Evolutionary conservation across 2,329 filamentous ascomycete species (phyloP), one percentile per base, ranked within the genome.

Genomic region (Cyphellophora attinorum): DNA sequence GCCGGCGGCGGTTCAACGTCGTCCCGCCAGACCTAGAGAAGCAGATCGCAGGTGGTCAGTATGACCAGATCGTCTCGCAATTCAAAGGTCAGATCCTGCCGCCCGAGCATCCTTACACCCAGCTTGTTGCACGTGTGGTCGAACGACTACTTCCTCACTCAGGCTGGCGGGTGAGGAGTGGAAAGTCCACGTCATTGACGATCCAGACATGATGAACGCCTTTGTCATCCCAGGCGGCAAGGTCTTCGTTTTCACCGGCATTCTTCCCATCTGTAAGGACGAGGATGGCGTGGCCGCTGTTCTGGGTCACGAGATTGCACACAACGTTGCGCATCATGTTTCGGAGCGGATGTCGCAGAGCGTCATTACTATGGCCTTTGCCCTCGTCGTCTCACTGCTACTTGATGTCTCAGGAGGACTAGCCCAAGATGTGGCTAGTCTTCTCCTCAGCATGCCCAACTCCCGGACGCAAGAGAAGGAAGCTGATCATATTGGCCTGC

Each of bases 151-250:
- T 79, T 28, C 71, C 74, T 8, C 59, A 62, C 37, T 67, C 63
- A 62, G 19, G 53, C 12, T 59, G 61, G 28, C 55, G 47, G 21
- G 47, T 52, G 44, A 49, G 21, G 45, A 59, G 4, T 79, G 75
- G 74, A 69, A 70, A 42, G 65, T 77, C 1, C 62, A 73, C 53
- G 74, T 79, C 13, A 76, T 79, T 32, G 58, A 76, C 28, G 61
- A 61, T 27, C 53, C 54, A 0, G 52, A 63, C 5, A 46, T 56
- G 54, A 57, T 60, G 47, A 79, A 79, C 51, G 75, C 75, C 1
- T 79, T 79, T 53, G 75, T 79, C 2, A 61, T 77, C 35, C 74
- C 75, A 4, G 74, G 68, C 3, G 74, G 74, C 5, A 78, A 78
- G 45, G 74, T 79, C 1, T 79, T 79, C 44, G 74, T 79, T 1